Percentiles rank a stretch among this genome's conserved stretches.
These are phyloP conservation scores for Pascua guehoae DNA, from an alignment of 1,284 basidiomycete species.

Conservation along the genomic window DNA sequence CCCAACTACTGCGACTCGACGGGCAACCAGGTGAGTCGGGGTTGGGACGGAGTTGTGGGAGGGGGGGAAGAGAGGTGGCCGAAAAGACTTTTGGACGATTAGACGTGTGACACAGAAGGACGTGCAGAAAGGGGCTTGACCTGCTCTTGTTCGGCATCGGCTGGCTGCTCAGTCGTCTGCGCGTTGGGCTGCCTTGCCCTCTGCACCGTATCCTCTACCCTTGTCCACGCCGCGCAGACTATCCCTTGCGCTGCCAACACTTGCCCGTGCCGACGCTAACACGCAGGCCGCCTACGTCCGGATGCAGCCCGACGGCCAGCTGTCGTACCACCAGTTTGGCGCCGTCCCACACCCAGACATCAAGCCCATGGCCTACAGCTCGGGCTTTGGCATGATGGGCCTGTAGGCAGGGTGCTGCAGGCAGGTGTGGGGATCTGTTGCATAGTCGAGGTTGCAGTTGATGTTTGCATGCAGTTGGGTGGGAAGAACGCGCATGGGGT, in stretches of 20 bases:
- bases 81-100: too few relatives aligned
- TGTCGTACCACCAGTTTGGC: constrained; percentile 76
- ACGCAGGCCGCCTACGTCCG: constrained; percentile 58
- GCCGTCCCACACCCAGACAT: constrained; percentile 83
- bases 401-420: neutral
- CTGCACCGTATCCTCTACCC: neutral
- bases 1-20: constrained; percentile 50
- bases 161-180: too few relatives aligned
- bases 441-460: neutral
- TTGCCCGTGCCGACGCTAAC: too few relatives aligned
- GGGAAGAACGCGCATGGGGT: too few relatives aligned
- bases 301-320: constrained; percentile 72
- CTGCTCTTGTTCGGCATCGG: too few relatives aligned
- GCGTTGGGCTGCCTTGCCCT: too few relatives aligned
- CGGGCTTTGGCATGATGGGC: constrained; percentile 42
- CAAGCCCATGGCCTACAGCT: constrained; percentile 85
- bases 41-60: neutral
- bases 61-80: too few relatives aligned
- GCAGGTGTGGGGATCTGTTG: neutral
- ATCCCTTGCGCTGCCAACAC: too few relatives aligned
- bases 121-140: too few relatives aligned
- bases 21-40: constrained; percentile 48
- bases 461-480: too few relatives aligned
- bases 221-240: too few relatives aligned
- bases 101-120: too few relatives aligned